Evolutionary conservation across 805 yeast species (phyloP).

Genomic region (Candida pseudofarinosa): DNA sequence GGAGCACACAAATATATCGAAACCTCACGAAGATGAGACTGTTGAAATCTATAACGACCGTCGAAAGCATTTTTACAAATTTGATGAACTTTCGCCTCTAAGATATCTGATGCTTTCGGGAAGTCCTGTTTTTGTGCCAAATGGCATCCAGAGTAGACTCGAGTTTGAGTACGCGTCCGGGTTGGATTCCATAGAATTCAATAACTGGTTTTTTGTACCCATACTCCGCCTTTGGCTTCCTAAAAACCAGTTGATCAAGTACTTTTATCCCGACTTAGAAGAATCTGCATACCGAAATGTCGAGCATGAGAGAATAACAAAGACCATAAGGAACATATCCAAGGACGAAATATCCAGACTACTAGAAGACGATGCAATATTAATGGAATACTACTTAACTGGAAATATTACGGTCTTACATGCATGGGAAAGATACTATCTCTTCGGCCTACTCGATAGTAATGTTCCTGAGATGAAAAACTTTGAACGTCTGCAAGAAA

Average conservation of each 20-base stretch:
- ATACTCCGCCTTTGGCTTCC: slow-evolving; percentile 14
- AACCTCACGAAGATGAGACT: slow-evolving; percentile 17
- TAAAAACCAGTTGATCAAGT: slow-evolving; percentile 7
- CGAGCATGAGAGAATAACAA: slow-evolving; percentile 2
- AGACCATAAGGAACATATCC: slow-evolving; percentile 8
- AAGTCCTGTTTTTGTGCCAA: slow-evolving; percentile 21
- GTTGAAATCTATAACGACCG: slow-evolving; percentile 41
- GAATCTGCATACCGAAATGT: slow-evolving; percentile 8
- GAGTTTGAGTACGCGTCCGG: slow-evolving; percentile 17
- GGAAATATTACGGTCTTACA: slow-evolving; percentile 17
- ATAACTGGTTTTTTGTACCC: slow-evolving; percentile 16
- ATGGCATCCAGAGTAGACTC: slow-evolving; percentile 12
- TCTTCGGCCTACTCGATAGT: slow-evolving; percentile 7
- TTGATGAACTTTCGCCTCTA: slow-evolving; percentile 50
- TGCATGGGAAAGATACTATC: slow-evolving; percentile 12
- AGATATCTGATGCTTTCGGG: slow-evolving; percentile 51
- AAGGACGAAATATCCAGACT: slow-evolving; percentile 13
- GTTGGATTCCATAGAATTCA: slow-evolving; percentile 11
- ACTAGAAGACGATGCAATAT: slow-evolving; percentile 14
- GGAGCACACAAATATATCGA: slow-evolving; percentile 6
- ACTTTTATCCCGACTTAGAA: slow-evolving; percentile 8
- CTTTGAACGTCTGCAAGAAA: slow-evolving; percentile 5
- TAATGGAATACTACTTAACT: slow-evolving; percentile 18
- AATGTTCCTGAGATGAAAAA: slow-evolving; percentile 1
- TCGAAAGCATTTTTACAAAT: slow-evolving; percentile 51